These are phyloP conservation scores for Aspergillus tanneri DNA, from an alignment of 2,329 filamentous ascomycete genomes.

Conservation along the genomic window DNA sequence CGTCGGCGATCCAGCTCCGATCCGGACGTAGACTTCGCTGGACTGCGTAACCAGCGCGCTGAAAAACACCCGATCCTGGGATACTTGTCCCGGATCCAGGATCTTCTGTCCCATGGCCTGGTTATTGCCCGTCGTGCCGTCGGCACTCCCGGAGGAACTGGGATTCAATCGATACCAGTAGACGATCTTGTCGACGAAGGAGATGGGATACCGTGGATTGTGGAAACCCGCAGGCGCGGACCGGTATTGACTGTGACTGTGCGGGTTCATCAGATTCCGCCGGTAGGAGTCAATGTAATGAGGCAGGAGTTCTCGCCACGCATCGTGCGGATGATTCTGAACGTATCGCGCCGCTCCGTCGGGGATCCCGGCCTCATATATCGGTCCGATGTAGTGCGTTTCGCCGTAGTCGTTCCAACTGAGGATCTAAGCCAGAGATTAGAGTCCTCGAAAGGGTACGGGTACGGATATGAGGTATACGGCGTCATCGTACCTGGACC, in stretches of 20 bases:
- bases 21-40: slow-evolving; percentile 30
- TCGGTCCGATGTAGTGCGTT: slow-evolving; percentile 57
- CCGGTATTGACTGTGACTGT: background rate
- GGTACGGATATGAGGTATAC: slow-evolving; percentile 1
- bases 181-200: slow-evolving; percentile 29
- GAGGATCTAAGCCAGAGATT: too few species aligned
- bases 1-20: slow-evolving; percentile 25
- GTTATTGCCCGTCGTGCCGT: slow-evolving; percentile 38
- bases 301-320: slow-evolving; percentile 32
- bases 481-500: slow-evolving; percentile 38
- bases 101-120: slow-evolving; percentile 28
- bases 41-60: slow-evolving; percentile 27
- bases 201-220: slow-evolving; percentile 13
- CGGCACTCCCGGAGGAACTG: slow-evolving; percentile 26
- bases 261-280: slow-evolving; percentile 8
- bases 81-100: slow-evolving; percentile 27
- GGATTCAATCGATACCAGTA: slow-evolving; percentile 40
- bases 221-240: slow-evolving; percentile 38
- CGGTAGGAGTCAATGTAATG: slow-evolving; percentile 39
- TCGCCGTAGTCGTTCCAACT: slow-evolving; percentile 64
- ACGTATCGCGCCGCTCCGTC: slow-evolving; percentile 42
- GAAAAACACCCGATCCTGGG: slow-evolving; percentile 36
- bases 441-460: too few species aligned
- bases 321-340: slow-evolving; percentile 26
- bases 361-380: slow-evolving; percentile 51